Percentiles rank a stretch among this genome's conserved stretches.
phyloP scores from a whole-genome alignment of 331 rosid genomes.

The Quercus lobata region DNA sequence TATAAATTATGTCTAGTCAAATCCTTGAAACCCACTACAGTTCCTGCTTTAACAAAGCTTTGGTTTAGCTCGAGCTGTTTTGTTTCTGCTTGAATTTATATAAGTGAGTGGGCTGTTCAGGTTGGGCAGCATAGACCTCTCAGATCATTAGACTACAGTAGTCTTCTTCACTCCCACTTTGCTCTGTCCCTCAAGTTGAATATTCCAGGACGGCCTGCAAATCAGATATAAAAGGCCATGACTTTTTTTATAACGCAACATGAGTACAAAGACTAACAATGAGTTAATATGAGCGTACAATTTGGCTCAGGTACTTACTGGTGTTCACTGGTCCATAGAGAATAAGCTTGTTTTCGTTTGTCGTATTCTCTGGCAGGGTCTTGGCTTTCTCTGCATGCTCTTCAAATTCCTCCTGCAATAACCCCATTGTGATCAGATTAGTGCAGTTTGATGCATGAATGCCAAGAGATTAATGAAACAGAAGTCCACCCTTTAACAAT shows the following conservation, averaged over 20 bases:
- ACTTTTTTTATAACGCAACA: not conserved
- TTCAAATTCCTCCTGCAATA: conserved; percentile 83
- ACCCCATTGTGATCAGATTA: too few species aligned
- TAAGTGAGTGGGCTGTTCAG: too few species aligned
- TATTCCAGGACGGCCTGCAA: conserved; percentile 83
- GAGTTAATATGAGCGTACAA: not conserved
- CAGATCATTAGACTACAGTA: conserved; percentile 54
- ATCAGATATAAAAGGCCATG: conserved; percentile 19
- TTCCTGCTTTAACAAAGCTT: not conserved
- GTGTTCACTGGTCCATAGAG: conserved; percentile 82
- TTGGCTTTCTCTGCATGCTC: conserved; percentile 75
- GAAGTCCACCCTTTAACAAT: too few species aligned
- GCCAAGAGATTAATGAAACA: too few species aligned
- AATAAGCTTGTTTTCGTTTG: conserved; percentile 71
- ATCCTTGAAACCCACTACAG: not conserved
- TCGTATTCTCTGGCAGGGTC: conserved; percentile 58
- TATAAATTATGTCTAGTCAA: not conserved
- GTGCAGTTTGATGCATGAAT: too few species aligned
- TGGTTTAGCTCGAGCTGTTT: not conserved
- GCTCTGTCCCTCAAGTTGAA: conserved; percentile 81
- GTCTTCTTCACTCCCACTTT: conserved; percentile 99
- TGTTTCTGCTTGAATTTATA: too few species aligned
- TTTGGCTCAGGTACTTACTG: conserved; percentile 30
- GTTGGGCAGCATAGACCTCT: too few species aligned
- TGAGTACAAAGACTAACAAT: not conserved